Evolutionary conservation across 192 early-diverging fungal genomes (phyloP), one percentile per base, ranked within the genome.

Genomic region (Phycomyces nitens): DNA sequence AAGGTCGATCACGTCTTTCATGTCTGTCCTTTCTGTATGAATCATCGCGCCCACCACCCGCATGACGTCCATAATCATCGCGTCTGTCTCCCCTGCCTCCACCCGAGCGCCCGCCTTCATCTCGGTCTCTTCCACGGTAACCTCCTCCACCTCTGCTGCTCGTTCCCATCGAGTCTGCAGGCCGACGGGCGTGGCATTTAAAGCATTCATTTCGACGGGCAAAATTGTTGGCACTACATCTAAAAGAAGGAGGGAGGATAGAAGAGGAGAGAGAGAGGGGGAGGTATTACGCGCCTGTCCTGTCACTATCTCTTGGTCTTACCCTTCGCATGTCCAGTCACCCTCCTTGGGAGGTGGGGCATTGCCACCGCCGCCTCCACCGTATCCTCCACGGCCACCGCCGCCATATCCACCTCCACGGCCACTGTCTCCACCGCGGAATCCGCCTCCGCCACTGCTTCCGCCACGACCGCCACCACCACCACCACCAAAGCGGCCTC

Each of bases 171-270:
- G 65, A 61, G 21, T 78, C 83, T 51, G 74, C 72, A 29, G 84
- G 79, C 49, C 82, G 78, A 22, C 83, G 81, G 15, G 80, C 74
- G 21, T 85, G 78, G 55, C 87, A 89, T 60, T 78, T 75, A 64
- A 85, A 86, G 64, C 87, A 89, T 43, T 80, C 80, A 57, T 75
- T 69, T 61, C 86, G 49, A 56, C 83, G 73, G 12, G 86, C 84
- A 72, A 89, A 89, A 60, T 89, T 89, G 60, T 82, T 86, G 60
- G 83, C 82, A 7, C 81, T 71, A 54, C 87, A 89, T 21, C 87
- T 89, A 64, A 15, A 62, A 12, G 21, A 40, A 14, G 3, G 21
- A 21, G 18, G 0, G 15, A 1, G 23, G 21, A 40, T 15, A 6
- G 21, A 21, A 26, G 0, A 20, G 0, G 23, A 15, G 39, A 59